Evolutionary conservation across 305 asterid species (phyloP), one percentile per base, ranked within the genome.

Genomic region (Fraxinus dipetala): DNA sequence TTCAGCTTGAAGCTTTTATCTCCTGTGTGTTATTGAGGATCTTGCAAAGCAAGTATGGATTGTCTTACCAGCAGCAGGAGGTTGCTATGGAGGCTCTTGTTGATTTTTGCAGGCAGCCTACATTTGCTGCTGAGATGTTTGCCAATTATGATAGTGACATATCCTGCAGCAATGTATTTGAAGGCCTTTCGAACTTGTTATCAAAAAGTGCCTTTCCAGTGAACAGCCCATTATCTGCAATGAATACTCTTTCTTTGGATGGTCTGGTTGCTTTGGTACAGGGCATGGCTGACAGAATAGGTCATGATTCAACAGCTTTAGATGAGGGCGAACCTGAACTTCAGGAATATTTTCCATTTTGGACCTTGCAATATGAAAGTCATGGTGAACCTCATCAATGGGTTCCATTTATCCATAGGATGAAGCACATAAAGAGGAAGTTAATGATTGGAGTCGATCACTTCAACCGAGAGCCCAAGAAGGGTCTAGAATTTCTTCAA

Each of bases 61-160:
- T 95, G 85, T 94, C 98, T 48, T 96, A 92, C 90, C 98, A 94
- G 83, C 97, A 85, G 87, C 97, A 93, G 87, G 98, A 95, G 88
- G 99, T 94, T 89, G 97, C 99, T 75, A 90, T 95, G 97, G 99
- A 95, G 85, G 94, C 97, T 81, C 91, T 95, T 84, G 93, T 94
- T 81, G 99, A 95, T 87, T 89, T 95, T 85, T 95, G 99, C 89
- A 92, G 99, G 90, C 99, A 94, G 90, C 92, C 93, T 82, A 90
- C 87, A 90, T 94, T 94, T 84, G 89, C 87, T 69, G 63, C 92
- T 48, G 99, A 95, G 89, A 82, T 94, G 89, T 95, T 90, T 84
- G 99, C 94, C 85, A 94, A 95, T 87, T 95, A 90, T 83, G 99
- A 95, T 87, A 92, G 99, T 80, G 97, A 95, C 83, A 93, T 94